Conservation (phyloP, 306 rosid species). For the Malus orientalis region DNA sequence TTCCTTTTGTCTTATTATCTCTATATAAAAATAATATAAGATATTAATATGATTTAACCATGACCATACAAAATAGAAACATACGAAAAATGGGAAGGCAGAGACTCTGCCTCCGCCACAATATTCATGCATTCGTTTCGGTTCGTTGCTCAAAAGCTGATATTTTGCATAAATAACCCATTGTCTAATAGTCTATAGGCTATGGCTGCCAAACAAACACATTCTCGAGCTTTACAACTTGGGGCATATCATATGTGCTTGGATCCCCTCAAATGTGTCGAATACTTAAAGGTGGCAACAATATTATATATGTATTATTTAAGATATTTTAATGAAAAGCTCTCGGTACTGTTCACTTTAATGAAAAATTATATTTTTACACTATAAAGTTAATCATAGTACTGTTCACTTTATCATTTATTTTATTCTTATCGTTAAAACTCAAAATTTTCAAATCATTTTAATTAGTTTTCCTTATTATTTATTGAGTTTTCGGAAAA, state of each 20-base stretch:
- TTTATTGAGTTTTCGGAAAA: neutral
- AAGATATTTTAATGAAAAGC: accelerated
- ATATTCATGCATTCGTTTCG: neutral
- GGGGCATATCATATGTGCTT: neutral
- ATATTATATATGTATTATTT: neutral
- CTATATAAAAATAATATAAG: too few species aligned
- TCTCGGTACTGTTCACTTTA: too few species aligned
- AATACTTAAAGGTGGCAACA: constrained; percentile 18
- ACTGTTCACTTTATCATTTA: too few species aligned
- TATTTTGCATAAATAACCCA: neutral
- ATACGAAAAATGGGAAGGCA: too few species aligned
- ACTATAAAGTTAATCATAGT: too few species aligned
- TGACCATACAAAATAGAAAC: too few species aligned
- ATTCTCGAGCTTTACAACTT: constrained; percentile 18
- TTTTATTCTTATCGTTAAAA: too few species aligned
- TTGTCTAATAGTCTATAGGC: neutral
- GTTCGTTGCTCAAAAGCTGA: neutral
- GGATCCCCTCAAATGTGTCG: neutral
- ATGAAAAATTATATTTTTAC: too few species aligned
- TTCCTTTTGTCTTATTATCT: too few species aligned
- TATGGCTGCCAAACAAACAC: constrained; percentile 3
- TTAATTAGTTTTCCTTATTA: neutral
- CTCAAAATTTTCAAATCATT: too few species aligned
- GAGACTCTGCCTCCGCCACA: neutral
- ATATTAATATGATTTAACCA: too few species aligned